These are phyloP conservation scores for Lipomyces yamanashiensis DNA, from an alignment of 805 yeast species.

Conservation along the genomic window DNA sequence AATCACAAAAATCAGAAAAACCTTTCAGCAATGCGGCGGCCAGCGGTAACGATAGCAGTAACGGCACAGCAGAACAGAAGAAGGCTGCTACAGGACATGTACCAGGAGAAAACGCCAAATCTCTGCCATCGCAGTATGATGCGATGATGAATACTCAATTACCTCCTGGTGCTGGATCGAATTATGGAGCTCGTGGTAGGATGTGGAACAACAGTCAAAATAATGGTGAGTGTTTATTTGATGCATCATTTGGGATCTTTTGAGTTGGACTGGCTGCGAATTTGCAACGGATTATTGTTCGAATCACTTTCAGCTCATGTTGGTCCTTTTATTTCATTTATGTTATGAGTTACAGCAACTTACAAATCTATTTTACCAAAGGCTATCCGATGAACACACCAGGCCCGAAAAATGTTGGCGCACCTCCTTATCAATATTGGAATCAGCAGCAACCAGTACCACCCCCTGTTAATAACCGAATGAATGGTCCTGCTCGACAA, in stretches of 20 bases:
- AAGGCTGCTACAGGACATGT: too few relatives aligned
- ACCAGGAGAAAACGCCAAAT: not conserved
- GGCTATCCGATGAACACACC: slow-evolving; percentile 8
- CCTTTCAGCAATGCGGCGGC: not conserved
- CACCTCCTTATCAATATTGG: slow-evolving; percentile 15
- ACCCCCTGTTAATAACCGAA: not conserved
- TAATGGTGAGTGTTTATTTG: not conserved
- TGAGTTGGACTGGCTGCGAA: not conserved
- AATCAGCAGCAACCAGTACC: slow-evolving; percentile 16
- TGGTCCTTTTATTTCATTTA: not conserved
- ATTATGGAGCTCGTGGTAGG: not conserved
- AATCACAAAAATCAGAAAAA: not conserved
- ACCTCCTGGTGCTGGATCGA: not conserved
- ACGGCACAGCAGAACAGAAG: too few relatives aligned
- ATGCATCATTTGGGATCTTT: not conserved
- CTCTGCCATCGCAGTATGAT: not conserved
- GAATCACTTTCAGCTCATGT: not conserved
- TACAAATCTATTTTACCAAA: slow-evolving; percentile 6
- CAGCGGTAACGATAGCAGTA: not conserved
- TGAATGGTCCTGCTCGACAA: not conserved
- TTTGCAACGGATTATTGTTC: not conserved
- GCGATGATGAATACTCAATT: not conserved
- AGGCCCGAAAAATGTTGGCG: slow-evolving; percentile 4
- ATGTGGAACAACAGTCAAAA: not conserved
- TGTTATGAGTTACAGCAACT: not conserved